phyloP scores from a whole-genome alignment of 176 grass and related monocot species.

The Stipa capillata region DNA sequence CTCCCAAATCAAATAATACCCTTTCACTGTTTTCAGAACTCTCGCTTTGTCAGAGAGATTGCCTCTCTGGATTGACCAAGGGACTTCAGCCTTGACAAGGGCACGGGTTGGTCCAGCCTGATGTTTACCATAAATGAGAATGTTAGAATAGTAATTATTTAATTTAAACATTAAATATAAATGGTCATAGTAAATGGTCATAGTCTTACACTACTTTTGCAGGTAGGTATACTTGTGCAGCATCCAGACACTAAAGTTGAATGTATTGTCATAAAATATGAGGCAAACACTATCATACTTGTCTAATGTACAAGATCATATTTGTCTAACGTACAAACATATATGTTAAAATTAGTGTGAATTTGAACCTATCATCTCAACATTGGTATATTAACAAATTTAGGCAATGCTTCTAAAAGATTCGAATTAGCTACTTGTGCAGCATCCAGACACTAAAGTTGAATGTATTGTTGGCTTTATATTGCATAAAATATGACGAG shows the following conservation, averaged over 20 bases:
- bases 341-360: not conserved
- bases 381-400: not conserved
- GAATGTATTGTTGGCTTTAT: not conserved
- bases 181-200: no score
- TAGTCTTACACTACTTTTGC: not conserved
- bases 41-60: constrained; percentile 57
- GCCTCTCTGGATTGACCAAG: constrained; percentile 59
- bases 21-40: constrained; percentile 78
- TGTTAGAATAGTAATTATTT: not conserved
- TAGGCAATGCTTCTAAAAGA: not conserved
- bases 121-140: constrained; percentile 22
- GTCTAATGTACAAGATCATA: no score
- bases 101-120: constrained; percentile 25
- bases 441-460: not conserved
- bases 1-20: constrained; percentile 44
- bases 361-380: not conserved
- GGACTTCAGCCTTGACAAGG: constrained; percentile 77
- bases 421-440: not conserved
- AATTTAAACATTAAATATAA: not conserved
- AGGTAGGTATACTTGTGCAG: not conserved
- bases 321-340: not conserved
- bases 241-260: not conserved
- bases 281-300: not conserved
- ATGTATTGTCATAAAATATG: not conserved
- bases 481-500: not conserved